A percentile compares a stretch with the other conserved stretches of the same genome.
phyloP scores from a whole-genome alignment of 108 stramenopile genomes.

The Fistulifera solaris region DNA sequence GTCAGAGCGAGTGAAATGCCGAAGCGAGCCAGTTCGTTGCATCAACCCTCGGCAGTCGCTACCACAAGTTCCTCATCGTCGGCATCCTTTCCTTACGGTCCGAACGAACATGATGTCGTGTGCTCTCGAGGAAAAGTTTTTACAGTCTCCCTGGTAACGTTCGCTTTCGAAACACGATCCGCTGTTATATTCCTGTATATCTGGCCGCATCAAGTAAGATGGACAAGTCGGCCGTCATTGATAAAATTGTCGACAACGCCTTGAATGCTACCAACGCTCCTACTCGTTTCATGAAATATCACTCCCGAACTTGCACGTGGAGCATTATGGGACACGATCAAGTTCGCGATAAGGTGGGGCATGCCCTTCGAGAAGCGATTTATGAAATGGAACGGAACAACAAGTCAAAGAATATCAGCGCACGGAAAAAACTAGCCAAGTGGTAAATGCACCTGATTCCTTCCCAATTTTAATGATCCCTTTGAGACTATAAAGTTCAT shows the following conservation, averaged over 20 bases:
- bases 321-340: conserved; percentile 5
- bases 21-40: too few relatives aligned
- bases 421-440: too few relatives aligned
- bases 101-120: conserved; percentile 6
- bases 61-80: background rate
- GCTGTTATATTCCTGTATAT: conserved; percentile 4
- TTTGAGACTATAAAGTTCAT: too few relatives aligned
- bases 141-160: conserved; percentile 11
- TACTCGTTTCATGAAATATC: background rate
- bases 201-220: conserved; percentile 5
- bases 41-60: too few relatives aligned
- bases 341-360: conserved; percentile 20
- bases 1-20: too few relatives aligned
- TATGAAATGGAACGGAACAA: too few relatives aligned
- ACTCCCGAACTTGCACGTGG: conserved; percentile 7
- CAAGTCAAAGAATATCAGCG: too few relatives aligned
- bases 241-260: conserved; percentile 3
- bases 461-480: too few relatives aligned
- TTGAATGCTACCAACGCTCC: background rate
- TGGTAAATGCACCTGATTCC: too few relatives aligned
- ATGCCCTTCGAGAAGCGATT: conserved; percentile 15
- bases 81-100: background rate
- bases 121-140: conserved; percentile 8
- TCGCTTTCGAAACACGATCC: conserved; percentile 10
- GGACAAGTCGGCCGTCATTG: conserved; percentile 11